phyloP scores from a whole-genome alignment of 306 rosid species.

The Coriaria nepalensis region DNA sequence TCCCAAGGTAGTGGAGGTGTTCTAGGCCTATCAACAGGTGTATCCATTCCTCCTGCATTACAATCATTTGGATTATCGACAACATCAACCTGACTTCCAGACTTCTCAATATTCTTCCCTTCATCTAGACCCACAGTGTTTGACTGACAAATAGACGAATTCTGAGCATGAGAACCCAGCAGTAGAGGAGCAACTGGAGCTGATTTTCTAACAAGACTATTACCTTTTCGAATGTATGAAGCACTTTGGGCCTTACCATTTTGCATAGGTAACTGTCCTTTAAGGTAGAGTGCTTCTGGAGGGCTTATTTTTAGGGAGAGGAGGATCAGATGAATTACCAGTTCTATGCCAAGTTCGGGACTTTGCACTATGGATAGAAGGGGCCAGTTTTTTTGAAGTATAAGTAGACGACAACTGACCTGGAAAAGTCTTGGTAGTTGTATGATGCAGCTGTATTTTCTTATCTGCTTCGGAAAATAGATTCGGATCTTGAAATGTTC shows the following conservation, averaged over 20 bases:
- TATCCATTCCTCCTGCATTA: conserved; percentile 22
- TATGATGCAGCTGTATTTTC: conserved; percentile 31
- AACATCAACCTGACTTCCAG: conserved; percentile 28
- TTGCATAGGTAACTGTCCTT: conserved; percentile 30
- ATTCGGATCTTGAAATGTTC: conserved; percentile 21
- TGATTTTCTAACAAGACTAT: conserved; percentile 71
- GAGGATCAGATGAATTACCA: conserved; percentile 21
- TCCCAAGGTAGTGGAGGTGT: conserved; percentile 26
- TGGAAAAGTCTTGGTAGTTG: conserved; percentile 19
- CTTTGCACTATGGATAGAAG: conserved; percentile 35
- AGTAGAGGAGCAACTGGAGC: conserved; percentile 37
- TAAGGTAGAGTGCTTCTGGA: conserved; percentile 26
- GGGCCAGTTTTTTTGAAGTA: conserved; percentile 27
- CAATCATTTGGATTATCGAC: conserved; percentile 18
- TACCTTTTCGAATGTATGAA: conserved; percentile 88
- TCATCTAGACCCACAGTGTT: conserved; percentile 33
- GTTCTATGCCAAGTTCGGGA: conserved; percentile 69
- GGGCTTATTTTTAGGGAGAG: conserved; percentile 25
- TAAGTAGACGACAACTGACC: conserved; percentile 22
- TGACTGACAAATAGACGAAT: conserved; percentile 22
- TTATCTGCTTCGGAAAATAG: conserved; percentile 19
- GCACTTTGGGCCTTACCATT: conserved; percentile 39
- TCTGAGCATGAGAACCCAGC: conserved; percentile 22
- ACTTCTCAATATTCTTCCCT: conserved; percentile 22
- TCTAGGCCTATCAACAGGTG: conserved; percentile 31